Percentiles rank a stretch among this genome's conserved stretches.
Conservation (phyloP, 176 grass and related monocot genomes). For the Leersia perrieri region DNA sequence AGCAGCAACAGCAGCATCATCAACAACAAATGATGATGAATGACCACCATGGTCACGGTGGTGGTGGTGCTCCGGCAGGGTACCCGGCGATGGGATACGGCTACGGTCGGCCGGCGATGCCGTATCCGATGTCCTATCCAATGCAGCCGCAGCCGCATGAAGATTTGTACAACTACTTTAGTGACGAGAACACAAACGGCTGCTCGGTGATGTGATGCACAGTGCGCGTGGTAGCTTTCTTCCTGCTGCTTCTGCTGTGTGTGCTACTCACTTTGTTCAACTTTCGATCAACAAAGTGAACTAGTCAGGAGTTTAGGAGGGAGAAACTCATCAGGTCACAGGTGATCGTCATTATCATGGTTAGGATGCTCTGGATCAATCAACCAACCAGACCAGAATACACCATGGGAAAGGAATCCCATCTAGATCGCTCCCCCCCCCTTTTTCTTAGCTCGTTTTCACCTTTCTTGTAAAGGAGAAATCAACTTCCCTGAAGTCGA, state of each 20-base stretch:
- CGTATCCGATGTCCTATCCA: slow-evolving; percentile 29
- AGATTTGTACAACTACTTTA: slow-evolving; percentile 61
- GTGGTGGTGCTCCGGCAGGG: slow-evolving; percentile 15
- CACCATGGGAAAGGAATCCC: slow-evolving; percentile 20
- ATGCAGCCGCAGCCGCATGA: slow-evolving; percentile 42
- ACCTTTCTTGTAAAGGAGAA: slow-evolving; percentile 25
- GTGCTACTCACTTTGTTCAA: background rate
- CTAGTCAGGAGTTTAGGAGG: background rate
- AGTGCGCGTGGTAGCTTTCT: background rate
- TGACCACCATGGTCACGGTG: slow-evolving; percentile 22
- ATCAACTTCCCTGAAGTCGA: slow-evolving; percentile 32
- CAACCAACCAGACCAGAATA: background rate
- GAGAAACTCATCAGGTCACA: background rate
- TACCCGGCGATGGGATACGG: slow-evolving; percentile 61
- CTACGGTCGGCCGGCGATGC: slow-evolving; percentile 47
- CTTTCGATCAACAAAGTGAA: too few species aligned
- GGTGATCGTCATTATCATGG: slow-evolving; percentile 1
- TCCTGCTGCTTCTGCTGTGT: background rate
- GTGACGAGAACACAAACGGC: slow-evolving; percentile 73
- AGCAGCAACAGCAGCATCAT: slow-evolving; percentile 34
- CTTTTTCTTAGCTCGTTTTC: slow-evolving; percentile 17
- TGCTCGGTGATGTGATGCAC: slow-evolving; percentile 71
- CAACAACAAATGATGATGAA: slow-evolving; percentile 55
- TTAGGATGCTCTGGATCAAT: background rate
- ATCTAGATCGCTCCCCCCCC: slow-evolving; percentile 22